phyloP scores from a whole-genome alignment of 306 rosid genomes.

The Lathyrus oleraceus region DNA sequence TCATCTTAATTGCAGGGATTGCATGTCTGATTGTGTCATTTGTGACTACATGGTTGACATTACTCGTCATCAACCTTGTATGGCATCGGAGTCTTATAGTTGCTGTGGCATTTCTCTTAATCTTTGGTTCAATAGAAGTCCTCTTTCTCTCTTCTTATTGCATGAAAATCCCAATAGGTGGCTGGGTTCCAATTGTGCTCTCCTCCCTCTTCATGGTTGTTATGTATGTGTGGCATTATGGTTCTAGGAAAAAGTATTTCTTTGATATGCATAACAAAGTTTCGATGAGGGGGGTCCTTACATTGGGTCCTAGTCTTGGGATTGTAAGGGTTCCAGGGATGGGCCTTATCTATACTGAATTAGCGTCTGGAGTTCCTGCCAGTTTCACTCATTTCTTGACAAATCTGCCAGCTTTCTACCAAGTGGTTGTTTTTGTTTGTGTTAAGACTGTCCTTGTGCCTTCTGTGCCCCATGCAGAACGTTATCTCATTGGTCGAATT shows the following conservation, averaged over 20 bases:
- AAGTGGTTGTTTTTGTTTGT: conserved; percentile 84
- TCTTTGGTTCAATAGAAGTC: conserved; percentile 68
- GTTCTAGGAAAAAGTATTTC: conserved; percentile 70
- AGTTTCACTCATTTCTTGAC: conserved; percentile 88
- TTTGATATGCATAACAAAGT: conserved; percentile 87
- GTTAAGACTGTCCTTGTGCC: conserved; percentile 82
- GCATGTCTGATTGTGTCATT: conserved; percentile 58
- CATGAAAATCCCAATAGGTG: conserved; percentile 71
- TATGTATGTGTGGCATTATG: conserved; percentile 92
- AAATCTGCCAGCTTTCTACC: conserved; percentile 91
- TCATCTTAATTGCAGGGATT: conserved; percentile 58
- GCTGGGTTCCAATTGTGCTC: conserved; percentile 75
- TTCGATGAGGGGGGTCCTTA: conserved; percentile 74
- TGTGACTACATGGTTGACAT: conserved; percentile 68
- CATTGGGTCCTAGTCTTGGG: conserved; percentile 90
- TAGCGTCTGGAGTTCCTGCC: conserved; percentile 81
- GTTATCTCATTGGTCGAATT: conserved; percentile 81
- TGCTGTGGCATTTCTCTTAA: conserved; percentile 53
- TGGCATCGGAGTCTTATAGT: conserved; percentile 62
- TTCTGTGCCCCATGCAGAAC: conserved; percentile 72
- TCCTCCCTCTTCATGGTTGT: conserved; percentile 58
- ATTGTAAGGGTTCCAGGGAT: conserved; percentile 92
- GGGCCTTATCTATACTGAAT: conserved; percentile 88
- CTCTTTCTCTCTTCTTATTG: conserved; percentile 69
- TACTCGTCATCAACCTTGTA: conserved; percentile 75